A percentile compares a stretch with the other conserved stretches of the same genome.
phyloP scores from a whole-genome alignment of 768 basidiomycete species.

The Inosperma sp. region DNA sequence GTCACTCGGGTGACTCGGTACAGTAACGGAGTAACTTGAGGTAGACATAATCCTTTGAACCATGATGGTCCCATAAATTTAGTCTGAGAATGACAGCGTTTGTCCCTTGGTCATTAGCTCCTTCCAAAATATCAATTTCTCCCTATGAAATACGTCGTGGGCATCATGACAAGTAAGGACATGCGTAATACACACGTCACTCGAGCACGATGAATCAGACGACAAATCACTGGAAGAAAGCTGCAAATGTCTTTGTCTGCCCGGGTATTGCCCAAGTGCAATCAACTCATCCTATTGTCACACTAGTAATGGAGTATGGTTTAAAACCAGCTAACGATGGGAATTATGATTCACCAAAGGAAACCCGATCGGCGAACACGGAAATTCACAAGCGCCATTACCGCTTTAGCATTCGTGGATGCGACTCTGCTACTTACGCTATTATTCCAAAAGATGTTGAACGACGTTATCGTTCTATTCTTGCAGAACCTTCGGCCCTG shows the following conservation, averaged over 20 bases:
- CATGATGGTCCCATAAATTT: too few relatives aligned
- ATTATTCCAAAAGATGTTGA: not conserved
- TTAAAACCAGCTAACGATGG: not conserved
- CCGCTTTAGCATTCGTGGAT: slow-evolving; percentile 1
- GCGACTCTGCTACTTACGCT: not conserved
- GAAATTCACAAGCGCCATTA: slow-evolving; percentile 4
- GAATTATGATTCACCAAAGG: not conserved
- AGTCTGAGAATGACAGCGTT: too few relatives aligned
- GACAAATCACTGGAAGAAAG: not conserved
- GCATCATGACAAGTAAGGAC: too few relatives aligned
- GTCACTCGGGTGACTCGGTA: too few relatives aligned
- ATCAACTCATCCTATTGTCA: not conserved
- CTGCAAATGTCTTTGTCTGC: not conserved
- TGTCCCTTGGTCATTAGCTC: too few relatives aligned
- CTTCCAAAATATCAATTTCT: too few relatives aligned
- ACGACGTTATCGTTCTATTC: not conserved
- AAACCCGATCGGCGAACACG: not conserved
- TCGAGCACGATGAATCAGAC: not conserved
- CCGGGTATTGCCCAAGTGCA: not conserved
- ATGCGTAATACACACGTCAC: too few relatives aligned
- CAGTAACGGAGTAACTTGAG: too few relatives aligned
- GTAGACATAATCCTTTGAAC: too few relatives aligned
- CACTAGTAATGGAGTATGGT: not conserved
- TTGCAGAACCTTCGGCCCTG: not conserved
- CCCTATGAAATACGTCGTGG: too few relatives aligned